Evolutionary conservation across 371 early-diverging fungal genomes (phyloP), one percentile per base, ranked within the genome.

Genomic region (Umbelopsis sp.): DNA sequence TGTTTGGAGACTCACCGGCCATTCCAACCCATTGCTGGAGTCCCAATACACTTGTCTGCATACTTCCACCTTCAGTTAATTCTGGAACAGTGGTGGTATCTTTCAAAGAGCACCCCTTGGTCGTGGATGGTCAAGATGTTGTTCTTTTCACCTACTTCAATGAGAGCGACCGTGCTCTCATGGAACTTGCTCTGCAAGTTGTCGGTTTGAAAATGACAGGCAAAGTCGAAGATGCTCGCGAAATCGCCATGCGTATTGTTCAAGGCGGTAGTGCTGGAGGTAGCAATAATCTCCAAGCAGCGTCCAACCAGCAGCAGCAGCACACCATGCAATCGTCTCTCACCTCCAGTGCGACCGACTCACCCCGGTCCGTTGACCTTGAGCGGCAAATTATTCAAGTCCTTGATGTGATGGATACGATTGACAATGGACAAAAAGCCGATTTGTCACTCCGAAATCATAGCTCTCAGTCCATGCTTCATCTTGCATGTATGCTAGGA

Each of bases 131-230:
- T 44, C 76, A 79, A n/a, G 85, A 86, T 65, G 74, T 87, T 44
- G 80, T 81, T 74, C 71, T 89, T 20, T 89, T 89, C 32, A 87
- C 86, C 0, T 89, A 89, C 65, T 80, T 79, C 24, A 84, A 85
- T 38, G 89, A 96, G 68, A 87, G 92, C 12, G 97, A 96, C 70
- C 86, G 92, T 63, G 93, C 93, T 35, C 72, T 96, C 68, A 90
- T 94, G 88, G 95, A 94, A 73, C 81, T 96, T 50, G 93, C 94
- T 2, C 80, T 96, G 44, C 95, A 94, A 66, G 93, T 94, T 1
- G 88, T 95, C 0, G 95, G 95, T 14, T 74, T 96, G 72, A 86
- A 92, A 71, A 92, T 91, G 88, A 92, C 91, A 0, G 93, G 93
- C 38, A 83, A 87, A 69, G 79, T 92, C 24, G 93, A 92, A 70